phyloP scores from a whole-genome alignment of 208 protist species.

The Acanthamoeba triangularis region DNA sequence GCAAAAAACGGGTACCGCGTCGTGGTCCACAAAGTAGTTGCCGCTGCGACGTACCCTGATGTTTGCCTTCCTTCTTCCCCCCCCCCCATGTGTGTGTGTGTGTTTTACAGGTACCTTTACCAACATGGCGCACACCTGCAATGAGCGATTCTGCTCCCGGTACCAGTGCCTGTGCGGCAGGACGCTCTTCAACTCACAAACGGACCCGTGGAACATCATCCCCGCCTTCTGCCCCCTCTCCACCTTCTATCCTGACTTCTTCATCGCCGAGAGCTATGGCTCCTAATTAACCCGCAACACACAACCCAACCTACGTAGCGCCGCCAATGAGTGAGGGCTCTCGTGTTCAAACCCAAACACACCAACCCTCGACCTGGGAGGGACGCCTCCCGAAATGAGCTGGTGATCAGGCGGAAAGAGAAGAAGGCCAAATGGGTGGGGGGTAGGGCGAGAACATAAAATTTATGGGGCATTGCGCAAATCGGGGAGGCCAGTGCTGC shows the following conservation, averaged over 20 bases:
- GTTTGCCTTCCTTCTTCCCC: too few relatives aligned
- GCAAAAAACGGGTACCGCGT: neutral
- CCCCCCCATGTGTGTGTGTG: neutral
- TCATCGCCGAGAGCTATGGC: neutral
- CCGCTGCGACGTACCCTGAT: too few relatives aligned
- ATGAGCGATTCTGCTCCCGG: conserved; percentile 20
- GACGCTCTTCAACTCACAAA: conserved; percentile 24
- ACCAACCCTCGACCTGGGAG: too few relatives aligned
- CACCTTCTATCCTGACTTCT: conserved; percentile 50
- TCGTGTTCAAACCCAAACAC: too few relatives aligned
- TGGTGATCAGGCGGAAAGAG: neutral
- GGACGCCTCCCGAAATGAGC: too few relatives aligned
- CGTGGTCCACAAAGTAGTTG: too few relatives aligned
- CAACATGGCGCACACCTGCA: conserved; percentile 72
- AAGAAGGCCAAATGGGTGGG: too few relatives aligned
- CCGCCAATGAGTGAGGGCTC: too few relatives aligned
- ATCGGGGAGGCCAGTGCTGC: too few relatives aligned
- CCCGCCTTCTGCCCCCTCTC: conserved; percentile 57
- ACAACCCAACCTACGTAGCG: neutral
- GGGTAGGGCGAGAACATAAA: too few relatives aligned
- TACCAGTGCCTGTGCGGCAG: conserved; percentile 40
- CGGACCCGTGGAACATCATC: conserved; percentile 53
- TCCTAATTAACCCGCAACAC: too few relatives aligned
- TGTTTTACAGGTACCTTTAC: neutral
- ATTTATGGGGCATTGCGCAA: too few relatives aligned